phyloP scores from a whole-genome alignment of 108 stramenopile species.

The Pelagomonas calceolata region DNA sequence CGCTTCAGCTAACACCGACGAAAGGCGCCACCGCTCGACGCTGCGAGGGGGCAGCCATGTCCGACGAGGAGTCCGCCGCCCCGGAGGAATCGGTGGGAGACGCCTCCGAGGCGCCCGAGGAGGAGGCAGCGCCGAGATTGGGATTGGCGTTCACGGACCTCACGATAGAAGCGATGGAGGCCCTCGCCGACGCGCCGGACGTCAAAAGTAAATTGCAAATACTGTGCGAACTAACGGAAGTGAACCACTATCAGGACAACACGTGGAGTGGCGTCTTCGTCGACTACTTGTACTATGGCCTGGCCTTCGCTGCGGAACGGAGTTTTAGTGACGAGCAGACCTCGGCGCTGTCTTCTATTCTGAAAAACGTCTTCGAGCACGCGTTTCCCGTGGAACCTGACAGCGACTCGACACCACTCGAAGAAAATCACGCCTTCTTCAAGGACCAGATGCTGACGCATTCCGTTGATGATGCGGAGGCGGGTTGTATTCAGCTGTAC shows the following conservation, averaged over 20 bases:
- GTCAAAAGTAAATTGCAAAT: too few species aligned
- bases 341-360: slow-evolving; percentile 1
- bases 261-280: slow-evolving; percentile 3
- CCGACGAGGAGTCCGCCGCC: too few species aligned
- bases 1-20: too few species aligned
- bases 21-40: too few species aligned
- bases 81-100: too few species aligned
- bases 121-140: too few species aligned
- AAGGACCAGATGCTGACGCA: slow-evolving; percentile 3
- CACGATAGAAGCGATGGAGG: too few species aligned
- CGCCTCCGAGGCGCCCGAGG: too few species aligned
- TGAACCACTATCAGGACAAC: slow-evolving; percentile 9
- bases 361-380: neutral
- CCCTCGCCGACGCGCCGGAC: too few species aligned
- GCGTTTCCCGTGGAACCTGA: neutral
- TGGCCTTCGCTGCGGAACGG: slow-evolving; percentile 4
- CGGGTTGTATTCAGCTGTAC: neutral
- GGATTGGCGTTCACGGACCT: too few species aligned
- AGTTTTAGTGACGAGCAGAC: neutral
- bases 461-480: neutral
- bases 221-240: neutral
- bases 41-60: too few species aligned
- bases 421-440: slow-evolving; percentile 1
- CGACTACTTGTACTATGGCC: slow-evolving; percentile 1
- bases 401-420: neutral